A percentile compares a stretch with the other conserved stretches of the same genome.
These are phyloP conservation scores for Sequoiadendron giganteum DNA, from an alignment of 75 land plant genomes.

Conservation along the genomic window DNA sequence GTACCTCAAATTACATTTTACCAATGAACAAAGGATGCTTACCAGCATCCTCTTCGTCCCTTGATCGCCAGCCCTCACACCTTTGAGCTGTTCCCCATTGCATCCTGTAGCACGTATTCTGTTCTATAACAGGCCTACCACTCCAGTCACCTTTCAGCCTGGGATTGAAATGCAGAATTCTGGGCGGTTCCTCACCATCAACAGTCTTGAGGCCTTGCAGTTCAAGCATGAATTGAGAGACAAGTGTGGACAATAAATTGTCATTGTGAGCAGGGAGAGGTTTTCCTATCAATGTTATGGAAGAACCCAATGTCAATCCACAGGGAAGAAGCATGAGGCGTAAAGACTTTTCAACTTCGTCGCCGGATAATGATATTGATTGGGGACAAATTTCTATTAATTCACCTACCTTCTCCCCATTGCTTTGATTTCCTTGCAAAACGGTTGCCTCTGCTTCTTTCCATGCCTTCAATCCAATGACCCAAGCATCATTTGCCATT, in stretches of 20 bases:
- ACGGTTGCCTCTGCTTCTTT: constrained; percentile 17
- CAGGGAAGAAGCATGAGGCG: constrained; percentile 47
- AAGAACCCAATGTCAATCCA: constrained; percentile 64
- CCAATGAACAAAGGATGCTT: background rate
- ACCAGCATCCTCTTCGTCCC: constrained; percentile 55
- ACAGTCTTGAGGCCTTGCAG: constrained; percentile 54
- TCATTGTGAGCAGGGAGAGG: constrained; percentile 52
- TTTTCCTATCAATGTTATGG: constrained; percentile 58
- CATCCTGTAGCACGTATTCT: constrained; percentile 67
- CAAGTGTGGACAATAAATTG: constrained; percentile 21
- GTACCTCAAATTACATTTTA: background rate
- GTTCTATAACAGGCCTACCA: constrained; percentile 59
- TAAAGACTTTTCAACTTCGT: constrained; percentile 7
- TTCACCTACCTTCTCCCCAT: background rate
- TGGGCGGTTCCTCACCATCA: constrained; percentile 68
- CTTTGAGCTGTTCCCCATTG: constrained; percentile 72
- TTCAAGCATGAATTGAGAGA: constrained; percentile 65
- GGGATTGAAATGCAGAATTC: constrained; percentile 68
- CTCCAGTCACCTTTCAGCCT: constrained; percentile 74
- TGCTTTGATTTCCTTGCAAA: constrained; percentile 13
- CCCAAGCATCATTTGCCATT: constrained; percentile 45
- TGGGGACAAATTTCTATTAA: constrained; percentile 32
- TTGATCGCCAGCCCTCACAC: constrained; percentile 53
- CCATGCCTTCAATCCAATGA: constrained; percentile 36
- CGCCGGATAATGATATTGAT: constrained; percentile 20